Conservation (phyloP, 2,329 filamentous ascomycete genomes). For the Neocucurbitaria cava region DNA sequence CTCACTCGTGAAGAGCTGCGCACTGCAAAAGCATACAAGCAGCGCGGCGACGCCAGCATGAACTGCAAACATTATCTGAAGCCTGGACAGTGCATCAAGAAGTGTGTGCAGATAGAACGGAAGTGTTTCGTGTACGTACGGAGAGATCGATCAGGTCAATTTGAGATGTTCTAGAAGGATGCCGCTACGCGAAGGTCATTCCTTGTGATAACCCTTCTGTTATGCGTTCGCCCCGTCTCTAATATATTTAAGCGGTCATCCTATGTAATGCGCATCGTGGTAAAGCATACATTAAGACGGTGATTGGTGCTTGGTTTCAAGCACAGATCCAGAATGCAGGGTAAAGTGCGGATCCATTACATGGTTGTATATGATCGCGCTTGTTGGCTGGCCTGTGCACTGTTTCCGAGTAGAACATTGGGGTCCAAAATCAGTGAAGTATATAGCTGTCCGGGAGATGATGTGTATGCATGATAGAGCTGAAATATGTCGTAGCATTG, state of each 20-base stretch:
- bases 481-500: not conserved
- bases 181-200: not conserved
- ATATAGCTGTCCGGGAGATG: not conserved
- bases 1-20: not conserved
- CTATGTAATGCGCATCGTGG: not conserved
- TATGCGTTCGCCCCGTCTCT: not conserved
- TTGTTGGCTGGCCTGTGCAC: not conserved
- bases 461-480: not conserved
- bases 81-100: not conserved
- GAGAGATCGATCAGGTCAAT: not conserved
- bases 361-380: not conserved
- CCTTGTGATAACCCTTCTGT: not conserved
- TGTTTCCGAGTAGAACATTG: not conserved
- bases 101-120: not conserved
- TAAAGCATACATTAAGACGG: not conserved
- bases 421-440: not conserved
- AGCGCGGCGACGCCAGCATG: not conserved
- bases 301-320: not conserved
- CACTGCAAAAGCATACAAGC: not conserved
- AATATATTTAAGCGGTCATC: not conserved
- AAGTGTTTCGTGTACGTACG: not conserved
- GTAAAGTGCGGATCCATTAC: not conserved
- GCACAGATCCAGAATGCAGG: not conserved
- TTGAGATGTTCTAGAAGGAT: not conserved
- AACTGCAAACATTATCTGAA: not conserved